These are phyloP conservation scores for Beauveria sp. DNA, from an alignment of 2,329 filamentous ascomycete genomes.

Conservation along the genomic window DNA sequence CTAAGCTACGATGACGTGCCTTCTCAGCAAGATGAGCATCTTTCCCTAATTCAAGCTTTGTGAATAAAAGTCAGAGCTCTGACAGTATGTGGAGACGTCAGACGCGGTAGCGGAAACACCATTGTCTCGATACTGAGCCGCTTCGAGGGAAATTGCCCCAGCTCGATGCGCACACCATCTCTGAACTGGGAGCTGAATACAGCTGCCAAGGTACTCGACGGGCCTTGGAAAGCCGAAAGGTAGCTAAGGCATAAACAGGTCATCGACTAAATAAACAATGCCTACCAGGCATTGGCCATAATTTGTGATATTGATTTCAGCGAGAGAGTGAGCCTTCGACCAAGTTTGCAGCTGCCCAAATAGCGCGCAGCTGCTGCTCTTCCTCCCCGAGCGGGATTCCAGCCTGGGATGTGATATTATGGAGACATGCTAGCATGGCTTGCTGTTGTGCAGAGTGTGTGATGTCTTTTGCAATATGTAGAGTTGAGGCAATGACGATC, in stretches of 20 bases:
- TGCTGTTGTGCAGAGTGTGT: slow-evolving; percentile 22
- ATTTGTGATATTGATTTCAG: not conserved
- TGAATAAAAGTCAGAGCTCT: too few relatives aligned
- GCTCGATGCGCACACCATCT: too few relatives aligned
- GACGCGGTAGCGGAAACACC: too few relatives aligned
- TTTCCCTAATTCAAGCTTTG: too few relatives aligned
- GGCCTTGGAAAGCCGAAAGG: slow-evolving; percentile 20
- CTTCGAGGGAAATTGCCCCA: too few relatives aligned
- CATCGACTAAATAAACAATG: too few relatives aligned
- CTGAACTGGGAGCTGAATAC: slow-evolving; percentile 20
- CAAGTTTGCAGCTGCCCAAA: slow-evolving; percentile 3
- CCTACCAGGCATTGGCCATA: too few relatives aligned
- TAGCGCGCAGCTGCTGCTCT: slow-evolving; percentile 2
- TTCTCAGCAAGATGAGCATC: too few relatives aligned
- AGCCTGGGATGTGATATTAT: slow-evolving; percentile 12
- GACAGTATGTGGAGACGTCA: too few relatives aligned
- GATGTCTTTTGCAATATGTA: slow-evolving; percentile 20
- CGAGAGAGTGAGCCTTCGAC: not conserved
- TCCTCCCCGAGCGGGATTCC: slow-evolving; percentile 16
- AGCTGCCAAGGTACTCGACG: slow-evolving; percentile 18
- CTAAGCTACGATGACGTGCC: too few relatives aligned
- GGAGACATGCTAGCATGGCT: slow-evolving; percentile 16
- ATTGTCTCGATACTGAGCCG: too few relatives aligned
- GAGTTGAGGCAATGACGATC: slow-evolving; percentile 20
- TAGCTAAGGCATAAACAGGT: slow-evolving; percentile 8